A percentile compares a stretch with the other conserved stretches of the same genome.
phyloP scores from a whole-genome alignment of 1,139 yeast species.

The Lodderomyces beijingensis region DNA sequence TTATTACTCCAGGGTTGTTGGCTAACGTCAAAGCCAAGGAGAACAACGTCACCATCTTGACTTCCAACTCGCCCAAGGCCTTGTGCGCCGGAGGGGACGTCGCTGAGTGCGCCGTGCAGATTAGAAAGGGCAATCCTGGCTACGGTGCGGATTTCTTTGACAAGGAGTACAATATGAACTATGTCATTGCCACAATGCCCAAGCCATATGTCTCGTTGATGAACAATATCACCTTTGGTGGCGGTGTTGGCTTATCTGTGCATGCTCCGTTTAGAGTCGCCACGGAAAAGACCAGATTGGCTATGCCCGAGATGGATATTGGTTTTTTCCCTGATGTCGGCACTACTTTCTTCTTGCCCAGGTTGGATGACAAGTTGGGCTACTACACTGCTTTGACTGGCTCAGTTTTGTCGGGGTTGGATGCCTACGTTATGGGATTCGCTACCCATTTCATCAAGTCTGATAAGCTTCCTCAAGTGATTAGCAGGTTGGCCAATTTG shows the following conservation, averaged over 20 bases:
- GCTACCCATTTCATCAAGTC: constrained; percentile 87
- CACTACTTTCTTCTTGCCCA: constrained; percentile 81
- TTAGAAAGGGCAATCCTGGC: constrained; percentile 43
- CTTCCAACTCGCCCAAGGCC: constrained; percentile 61
- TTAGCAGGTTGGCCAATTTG: constrained; percentile 58
- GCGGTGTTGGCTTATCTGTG: constrained; percentile 89
- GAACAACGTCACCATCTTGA: constrained; percentile 63
- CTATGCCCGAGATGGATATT: constrained; percentile 98
- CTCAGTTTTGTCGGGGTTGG: constrained; percentile 68
- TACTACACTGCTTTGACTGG: constrained; percentile 87
- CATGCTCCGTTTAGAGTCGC: constrained; percentile 95
- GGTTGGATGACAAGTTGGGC: constrained; percentile 79
- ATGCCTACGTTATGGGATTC: constrained; percentile 75
- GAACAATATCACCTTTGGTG: constrained; percentile 98
- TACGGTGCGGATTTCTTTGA: constrained; percentile 68
- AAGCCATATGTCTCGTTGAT: constrained; percentile 83
- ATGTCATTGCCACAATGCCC: constrained; percentile 69
- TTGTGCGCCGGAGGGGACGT: constrained; percentile 96
- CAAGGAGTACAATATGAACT: constrained; percentile 78
- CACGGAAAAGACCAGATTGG: constrained; percentile 83
- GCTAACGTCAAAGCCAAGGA: constrained; percentile 71
- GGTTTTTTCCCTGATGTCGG: constrained; percentile 98
- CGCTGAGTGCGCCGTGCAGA: constrained; percentile 61
- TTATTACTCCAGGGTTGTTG: constrained; percentile 67
- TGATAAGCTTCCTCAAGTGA: constrained; percentile 56